These are phyloP conservation scores for Boletus sp. DNA, from an alignment of 1,284 basidiomycete genomes.

Conservation along the genomic window DNA sequence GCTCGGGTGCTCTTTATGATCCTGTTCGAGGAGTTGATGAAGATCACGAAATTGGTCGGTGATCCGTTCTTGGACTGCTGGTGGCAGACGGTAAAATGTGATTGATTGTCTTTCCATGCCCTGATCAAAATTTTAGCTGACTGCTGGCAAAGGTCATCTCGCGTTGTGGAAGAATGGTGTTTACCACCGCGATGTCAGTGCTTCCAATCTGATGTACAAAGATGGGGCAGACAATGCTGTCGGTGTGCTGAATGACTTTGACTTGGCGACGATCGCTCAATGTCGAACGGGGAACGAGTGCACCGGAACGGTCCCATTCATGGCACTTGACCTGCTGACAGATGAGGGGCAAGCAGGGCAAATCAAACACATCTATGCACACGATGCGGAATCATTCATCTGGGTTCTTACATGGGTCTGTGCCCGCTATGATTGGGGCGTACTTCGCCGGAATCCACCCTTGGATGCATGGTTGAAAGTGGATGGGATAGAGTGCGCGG, in stretches of 20 bases:
- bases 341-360: too few relatives aligned
- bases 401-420: not conserved
- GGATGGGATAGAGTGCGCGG: too few relatives aligned
- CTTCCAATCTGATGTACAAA: not conserved
- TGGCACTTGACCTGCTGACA: too few relatives aligned
- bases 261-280: not conserved
- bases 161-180: not conserved
- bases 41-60: slow-evolving; percentile 11
- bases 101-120: not conserved
- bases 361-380: slow-evolving; percentile 23
- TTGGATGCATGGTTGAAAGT: too few relatives aligned
- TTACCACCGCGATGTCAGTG: not conserved
- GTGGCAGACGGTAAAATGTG: slow-evolving; percentile 10
- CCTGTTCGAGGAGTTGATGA: slow-evolving; percentile 10
- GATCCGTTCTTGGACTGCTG: slow-evolving; percentile 5
- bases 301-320: slow-evolving; percentile 33
- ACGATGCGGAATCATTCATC: slow-evolving; percentile 30
- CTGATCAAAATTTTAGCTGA: too few relatives aligned
- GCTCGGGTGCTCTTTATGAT: slow-evolving; percentile 1
- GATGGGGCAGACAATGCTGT: not conserved
- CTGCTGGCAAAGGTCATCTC: not conserved
- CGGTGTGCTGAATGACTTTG: slow-evolving; percentile 30
- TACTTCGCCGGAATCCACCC: too few relatives aligned
- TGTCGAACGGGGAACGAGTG: slow-evolving; percentile 8
- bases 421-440: too few relatives aligned